Evolutionary conservation across 169 alveolate genomes (phyloP).

Genomic region (Cryptosporidium ryanae): DNA sequence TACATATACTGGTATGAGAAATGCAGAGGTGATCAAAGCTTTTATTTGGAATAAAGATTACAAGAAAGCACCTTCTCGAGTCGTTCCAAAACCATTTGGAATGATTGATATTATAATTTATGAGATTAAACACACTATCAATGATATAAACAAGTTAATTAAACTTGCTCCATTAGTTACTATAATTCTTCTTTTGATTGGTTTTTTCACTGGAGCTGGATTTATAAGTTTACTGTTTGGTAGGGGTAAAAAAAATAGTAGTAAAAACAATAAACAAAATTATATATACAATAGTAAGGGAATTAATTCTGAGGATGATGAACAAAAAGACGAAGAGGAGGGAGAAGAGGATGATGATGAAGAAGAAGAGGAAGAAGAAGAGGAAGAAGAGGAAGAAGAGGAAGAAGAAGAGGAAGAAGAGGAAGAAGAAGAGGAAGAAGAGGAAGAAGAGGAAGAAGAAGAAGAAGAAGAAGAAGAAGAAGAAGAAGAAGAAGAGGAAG

Average conservation of each 20-base stretch:
- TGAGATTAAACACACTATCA: conserved; percentile 50
- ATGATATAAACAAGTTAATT: conserved; percentile 28
- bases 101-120: conserved; percentile 26
- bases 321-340: conserved; percentile 28
- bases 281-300: neutral
- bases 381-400: conserved; percentile 37
- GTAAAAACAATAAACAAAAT: neutral
- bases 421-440: conserved; percentile 9
- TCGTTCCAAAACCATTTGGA: conserved; percentile 46
- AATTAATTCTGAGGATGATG: conserved; percentile 16
- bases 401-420: conserved; percentile 56
- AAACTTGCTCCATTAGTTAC: conserved; percentile 57
- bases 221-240: neutral
- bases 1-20: conserved; percentile 62
- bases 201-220: conserved; percentile 58
- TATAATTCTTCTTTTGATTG: conserved; percentile 25
- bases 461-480: conserved; percentile 56
- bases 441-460: conserved; percentile 45
- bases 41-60: conserved; percentile 63
- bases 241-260: neutral
- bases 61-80: conserved; percentile 38
- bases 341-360: conserved; percentile 30
- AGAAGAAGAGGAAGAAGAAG: conserved; percentile 40
- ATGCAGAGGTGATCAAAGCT: conserved; percentile 52
- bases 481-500: conserved; percentile 56